Conservation (phyloP, 768 basidiomycete species). For the Suillus occidentalis region DNA sequence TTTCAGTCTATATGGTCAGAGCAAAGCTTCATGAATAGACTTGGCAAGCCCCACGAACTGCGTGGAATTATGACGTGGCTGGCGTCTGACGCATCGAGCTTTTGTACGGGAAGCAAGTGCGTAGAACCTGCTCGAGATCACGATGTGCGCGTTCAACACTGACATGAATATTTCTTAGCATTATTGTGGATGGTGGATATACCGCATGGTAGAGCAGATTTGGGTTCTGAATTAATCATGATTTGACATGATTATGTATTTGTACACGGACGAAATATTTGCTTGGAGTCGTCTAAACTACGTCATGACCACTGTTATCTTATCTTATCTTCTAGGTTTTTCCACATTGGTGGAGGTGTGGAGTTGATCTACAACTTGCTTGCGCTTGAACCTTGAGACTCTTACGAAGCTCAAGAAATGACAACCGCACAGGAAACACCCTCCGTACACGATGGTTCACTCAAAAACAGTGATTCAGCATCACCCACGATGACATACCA, state of each 20-base stretch:
- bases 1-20: constrained; percentile 60
- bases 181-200: constrained; percentile 12
- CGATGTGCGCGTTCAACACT: background rate
- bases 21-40: constrained; percentile 60
- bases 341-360: background rate
- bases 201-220: constrained; percentile 7
- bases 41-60: constrained; percentile 65
- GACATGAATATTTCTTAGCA: background rate
- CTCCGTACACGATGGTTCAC: background rate
- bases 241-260: background rate
- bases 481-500: constrained; percentile 48
- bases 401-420: background rate
- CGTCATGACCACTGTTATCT: background rate
- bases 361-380: background rate
- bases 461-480: constrained; percentile 5
- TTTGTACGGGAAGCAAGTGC: constrained; percentile 75
- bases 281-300: background rate
- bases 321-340: background rate
- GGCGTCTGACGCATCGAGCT: constrained; percentile 65
- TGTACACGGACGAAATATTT: background rate
- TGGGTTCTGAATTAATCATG: background rate
- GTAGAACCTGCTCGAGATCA: constrained; percentile 26
- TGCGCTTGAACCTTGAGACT: background rate
- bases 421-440: background rate
- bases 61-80: constrained; percentile 66